Evolutionary conservation across 2,329 filamentous ascomycete genomes (phyloP).

Genomic region (Corniculantispora saksenae): DNA sequence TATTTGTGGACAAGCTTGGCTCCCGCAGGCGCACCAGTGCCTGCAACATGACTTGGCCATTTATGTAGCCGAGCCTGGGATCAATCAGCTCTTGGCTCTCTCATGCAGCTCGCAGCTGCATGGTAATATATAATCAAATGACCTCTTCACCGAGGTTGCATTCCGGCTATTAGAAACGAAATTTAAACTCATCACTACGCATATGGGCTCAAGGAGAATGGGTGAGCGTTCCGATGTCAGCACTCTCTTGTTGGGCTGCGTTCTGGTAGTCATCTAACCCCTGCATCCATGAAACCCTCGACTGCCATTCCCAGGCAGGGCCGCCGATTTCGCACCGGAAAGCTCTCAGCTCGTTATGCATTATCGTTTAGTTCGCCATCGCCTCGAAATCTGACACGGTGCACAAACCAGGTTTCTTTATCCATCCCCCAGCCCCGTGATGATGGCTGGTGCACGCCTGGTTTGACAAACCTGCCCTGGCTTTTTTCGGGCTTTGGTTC

Average conservation of each 20-base stretch:
- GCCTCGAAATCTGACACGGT: not conserved
- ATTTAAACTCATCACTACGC: too few species aligned
- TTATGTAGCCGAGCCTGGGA: not conserved
- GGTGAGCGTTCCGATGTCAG: too few species aligned
- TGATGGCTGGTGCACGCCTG: not conserved
- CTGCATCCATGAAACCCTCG: not conserved
- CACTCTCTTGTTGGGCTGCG: too few species aligned
- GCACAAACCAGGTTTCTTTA: not conserved
- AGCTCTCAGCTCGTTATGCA: not conserved
- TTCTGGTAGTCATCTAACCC: not conserved
- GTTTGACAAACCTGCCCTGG: not conserved
- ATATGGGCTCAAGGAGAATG: too few species aligned
- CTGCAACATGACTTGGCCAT: not conserved
- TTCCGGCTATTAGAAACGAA: too few species aligned
- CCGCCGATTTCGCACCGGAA: not conserved
- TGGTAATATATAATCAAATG: not conserved
- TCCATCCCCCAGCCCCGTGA: not conserved
- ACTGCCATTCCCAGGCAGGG: not conserved
- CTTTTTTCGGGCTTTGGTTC: not conserved
- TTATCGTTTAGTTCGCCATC: not conserved
- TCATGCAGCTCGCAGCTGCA: not conserved
- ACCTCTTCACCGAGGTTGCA: not conserved
- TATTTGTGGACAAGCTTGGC: not conserved
- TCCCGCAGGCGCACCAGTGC: not conserved
- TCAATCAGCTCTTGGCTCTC: not conserved